Base-by-base conservation (phyloP, 495 filamentous ascomycete genomes). In the Cladorrhinum samala region DNA sequence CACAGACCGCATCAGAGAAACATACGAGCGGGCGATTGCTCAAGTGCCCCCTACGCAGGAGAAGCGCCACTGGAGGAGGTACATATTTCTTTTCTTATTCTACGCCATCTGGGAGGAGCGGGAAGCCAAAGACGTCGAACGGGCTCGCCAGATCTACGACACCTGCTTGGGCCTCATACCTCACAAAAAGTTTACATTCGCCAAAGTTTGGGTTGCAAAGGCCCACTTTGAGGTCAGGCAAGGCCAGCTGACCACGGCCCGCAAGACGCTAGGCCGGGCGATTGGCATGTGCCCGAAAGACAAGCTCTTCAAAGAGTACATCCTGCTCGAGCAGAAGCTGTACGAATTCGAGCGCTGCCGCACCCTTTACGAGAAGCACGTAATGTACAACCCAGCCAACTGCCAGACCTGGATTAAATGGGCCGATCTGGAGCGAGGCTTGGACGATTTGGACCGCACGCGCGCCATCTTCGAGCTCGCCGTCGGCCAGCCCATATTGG, bases 31-130 rank as follows among this genome's bases (percentile, higher is more conserved):
- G 50, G 93, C 94, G 1, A 95, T 98, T 62, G 91, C 93, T 23
- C 93, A 98, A 60, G 83, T 97, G 9, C 93, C 93, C 14, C 93
- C 93, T 9, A 94, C 89, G 2, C 88, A 94, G 59, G 93, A 97
- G 71, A 98, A 98, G 74, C 82, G 93, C 36, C 91, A 97, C 69
- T 98, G 93, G 93, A 79, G 93, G 52, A 76, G 93, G 20, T 98
- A 98, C 66, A 95, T 98, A 55, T 98, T 96, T 68, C 80, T 98
- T 2, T 98, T 92, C 87, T 82, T 96, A 42, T 96, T 96, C 73
- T 98, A 98, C 69, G 93, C 94, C 1, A 69, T 95, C 16, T 97
- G 85, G 83, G 92, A 96, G 67, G 93, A 97, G 63, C 82, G 85
- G 76, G 85, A 90, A 50, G 80, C 81, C 20, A 85, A 86, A 57